Evolutionary conservation across 345 rosid genomes (phyloP).

Genomic region (Orychophragmus violaceus): DNA sequence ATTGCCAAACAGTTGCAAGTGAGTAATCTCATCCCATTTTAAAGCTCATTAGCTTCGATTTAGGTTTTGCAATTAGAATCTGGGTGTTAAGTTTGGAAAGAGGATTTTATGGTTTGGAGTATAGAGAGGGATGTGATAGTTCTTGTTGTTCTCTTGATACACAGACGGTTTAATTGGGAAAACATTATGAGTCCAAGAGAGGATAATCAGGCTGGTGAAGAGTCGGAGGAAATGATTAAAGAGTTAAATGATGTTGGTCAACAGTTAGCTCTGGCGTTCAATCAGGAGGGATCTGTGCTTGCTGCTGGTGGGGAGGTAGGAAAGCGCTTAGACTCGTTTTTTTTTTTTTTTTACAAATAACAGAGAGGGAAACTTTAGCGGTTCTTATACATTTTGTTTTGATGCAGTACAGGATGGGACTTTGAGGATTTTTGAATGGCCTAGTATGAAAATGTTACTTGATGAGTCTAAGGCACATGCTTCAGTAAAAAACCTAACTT

Average conservation of each 20-base stretch:
- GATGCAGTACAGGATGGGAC: slow-evolving; percentile 84
- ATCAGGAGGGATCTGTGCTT: slow-evolving; percentile 58
- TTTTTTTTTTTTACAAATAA: neutral
- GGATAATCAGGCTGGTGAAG: slow-evolving; percentile 40
- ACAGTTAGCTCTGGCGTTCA: slow-evolving; percentile 65
- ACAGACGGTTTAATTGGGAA: slow-evolving; percentile 75
- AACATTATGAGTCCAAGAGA: slow-evolving; percentile 34
- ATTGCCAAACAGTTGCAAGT: slow-evolving; percentile 70
- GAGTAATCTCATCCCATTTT: neutral
- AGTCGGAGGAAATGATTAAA: slow-evolving; percentile 46
- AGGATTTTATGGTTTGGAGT: neutral
- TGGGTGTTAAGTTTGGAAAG: neutral
- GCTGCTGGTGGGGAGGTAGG: slow-evolving; percentile 88
- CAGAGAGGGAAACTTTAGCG: neutral
- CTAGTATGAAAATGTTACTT: slow-evolving; percentile 63
- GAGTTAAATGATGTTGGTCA: slow-evolving; percentile 62
- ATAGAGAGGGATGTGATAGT: too few relatives aligned
- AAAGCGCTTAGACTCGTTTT: neutral
- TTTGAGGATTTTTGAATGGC: slow-evolving; percentile 87
- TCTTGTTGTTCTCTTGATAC: slow-evolving; percentile 1
- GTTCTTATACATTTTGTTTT: slow-evolving; percentile 37
- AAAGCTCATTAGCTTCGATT: neutral
- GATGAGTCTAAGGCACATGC: slow-evolving; percentile 62
- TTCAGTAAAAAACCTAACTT: slow-evolving; percentile 58
- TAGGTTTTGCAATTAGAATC: neutral